A percentile compares a stretch with the other conserved stretches of the same genome.
phyloP scores from a whole-genome alignment of 257 asterid genomes.

The Cinchona pubescens region DNA sequence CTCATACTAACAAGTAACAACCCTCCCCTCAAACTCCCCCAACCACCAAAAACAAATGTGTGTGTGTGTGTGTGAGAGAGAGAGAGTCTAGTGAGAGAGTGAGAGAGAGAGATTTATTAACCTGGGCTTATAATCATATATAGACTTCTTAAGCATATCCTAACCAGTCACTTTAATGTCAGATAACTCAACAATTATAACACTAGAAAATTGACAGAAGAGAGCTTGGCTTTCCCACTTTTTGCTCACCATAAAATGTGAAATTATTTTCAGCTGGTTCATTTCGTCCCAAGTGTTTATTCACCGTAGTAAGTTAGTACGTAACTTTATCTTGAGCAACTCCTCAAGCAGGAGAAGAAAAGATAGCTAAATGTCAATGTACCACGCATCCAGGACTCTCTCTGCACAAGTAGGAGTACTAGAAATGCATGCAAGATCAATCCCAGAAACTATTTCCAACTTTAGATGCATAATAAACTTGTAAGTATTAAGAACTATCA shows the following conservation, averaged over 20 bases:
- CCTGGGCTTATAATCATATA: not conserved
- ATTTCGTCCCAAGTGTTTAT: not conserved
- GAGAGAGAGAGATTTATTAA: not conserved
- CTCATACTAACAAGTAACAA: not conserved
- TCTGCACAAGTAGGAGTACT: not conserved
- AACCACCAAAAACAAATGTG: not conserved
- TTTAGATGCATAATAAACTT: not conserved
- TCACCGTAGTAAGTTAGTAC: no score
- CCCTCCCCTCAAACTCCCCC: not conserved
- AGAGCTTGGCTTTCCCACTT: not conserved
- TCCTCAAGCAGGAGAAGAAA: not conserved
- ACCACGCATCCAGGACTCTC: constrained; percentile 9
- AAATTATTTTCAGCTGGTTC: not conserved
- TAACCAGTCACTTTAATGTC: constrained; percentile 2
- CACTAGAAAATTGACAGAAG: not conserved
- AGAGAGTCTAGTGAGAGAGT: no score
- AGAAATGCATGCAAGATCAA: not conserved
- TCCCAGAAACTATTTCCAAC: not conserved
- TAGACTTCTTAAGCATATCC: constrained; percentile 4
- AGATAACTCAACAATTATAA: not conserved
- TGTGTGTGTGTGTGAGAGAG: no score
- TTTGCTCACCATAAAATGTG: not conserved
- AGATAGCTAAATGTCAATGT: not conserved
- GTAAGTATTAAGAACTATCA: not conserved
- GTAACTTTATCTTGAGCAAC: not conserved